These are phyloP conservation scores for Diplocarpon mali DNA, from an alignment of 2,329 filamentous ascomycete genomes.

Conservation along the genomic window DNA sequence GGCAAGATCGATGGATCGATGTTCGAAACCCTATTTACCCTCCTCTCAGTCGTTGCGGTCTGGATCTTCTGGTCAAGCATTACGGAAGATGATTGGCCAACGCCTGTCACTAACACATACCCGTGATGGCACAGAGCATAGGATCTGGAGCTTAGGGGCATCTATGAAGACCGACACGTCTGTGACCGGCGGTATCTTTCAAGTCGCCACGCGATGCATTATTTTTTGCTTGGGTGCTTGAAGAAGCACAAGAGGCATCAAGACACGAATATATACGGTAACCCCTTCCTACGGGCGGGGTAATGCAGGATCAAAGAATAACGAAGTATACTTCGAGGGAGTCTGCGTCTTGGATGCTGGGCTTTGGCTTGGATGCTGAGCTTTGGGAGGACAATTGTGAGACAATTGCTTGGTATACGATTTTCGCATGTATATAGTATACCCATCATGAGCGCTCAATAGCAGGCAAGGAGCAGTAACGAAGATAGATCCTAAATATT, in stretches of 20 bases:
- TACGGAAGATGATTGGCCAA: slow-evolving; percentile 95
- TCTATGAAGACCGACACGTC: slow-evolving; percentile 18
- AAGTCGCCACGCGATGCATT: slow-evolving; percentile 14
- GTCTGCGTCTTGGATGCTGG: slow-evolving; percentile 13
- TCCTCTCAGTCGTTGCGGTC: slow-evolving; percentile 68
- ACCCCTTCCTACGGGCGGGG: slow-evolving; percentile 1
- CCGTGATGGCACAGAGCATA: slow-evolving; percentile 15
- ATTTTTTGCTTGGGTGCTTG: slow-evolving; percentile 11
- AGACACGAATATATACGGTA: not conserved
- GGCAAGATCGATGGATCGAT: slow-evolving; percentile 88
- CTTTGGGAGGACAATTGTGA: slow-evolving; percentile 1
- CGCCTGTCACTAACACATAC: slow-evolving; percentile 31
- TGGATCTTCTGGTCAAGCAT: slow-evolving; percentile 99
- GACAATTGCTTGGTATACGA: slow-evolving; percentile 21
- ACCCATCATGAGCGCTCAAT: slow-evolving; percentile 21
- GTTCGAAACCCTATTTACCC: slow-evolving; percentile 87
- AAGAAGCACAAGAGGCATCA: slow-evolving; percentile 6
- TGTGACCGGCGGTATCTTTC: slow-evolving; percentile 23
- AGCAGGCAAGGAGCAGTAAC: slow-evolving; percentile 2
- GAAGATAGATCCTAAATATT: not conserved
- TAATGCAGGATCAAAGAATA: slow-evolving; percentile 4
- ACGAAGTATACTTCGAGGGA: slow-evolving; percentile 7
- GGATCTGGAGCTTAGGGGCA: slow-evolving; percentile 17
- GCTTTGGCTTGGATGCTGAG: slow-evolving; percentile 12
- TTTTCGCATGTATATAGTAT: slow-evolving; percentile 24